Percentiles rank a stretch among this genome's conserved stretches.
phyloP scores from a whole-genome alignment of 495 filamentous ascomycete species.

The Platismatia glauca region DNA sequence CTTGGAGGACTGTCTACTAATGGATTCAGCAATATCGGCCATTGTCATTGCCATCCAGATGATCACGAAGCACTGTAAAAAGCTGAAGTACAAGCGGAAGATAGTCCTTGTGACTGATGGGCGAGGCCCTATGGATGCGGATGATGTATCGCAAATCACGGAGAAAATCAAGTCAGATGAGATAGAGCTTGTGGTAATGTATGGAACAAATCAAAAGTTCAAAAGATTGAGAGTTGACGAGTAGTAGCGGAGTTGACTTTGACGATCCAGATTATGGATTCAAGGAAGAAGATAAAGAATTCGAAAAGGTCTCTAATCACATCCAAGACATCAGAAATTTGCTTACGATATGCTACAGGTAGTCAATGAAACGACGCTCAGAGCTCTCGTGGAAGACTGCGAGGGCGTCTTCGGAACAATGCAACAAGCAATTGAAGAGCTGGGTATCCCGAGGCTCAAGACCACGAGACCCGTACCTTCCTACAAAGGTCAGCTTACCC shows the following conservation, averaged over 20 bases:
- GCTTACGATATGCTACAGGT: conserved; percentile 31
- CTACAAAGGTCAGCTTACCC: conserved; percentile 70
- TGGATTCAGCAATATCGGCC: conserved; percentile 60
- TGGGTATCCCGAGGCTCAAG: conserved; percentile 72
- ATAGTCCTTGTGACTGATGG: conserved; percentile 84
- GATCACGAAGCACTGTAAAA: conserved; percentile 74
- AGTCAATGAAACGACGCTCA: conserved; percentile 60
- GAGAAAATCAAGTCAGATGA: conserved; percentile 60
- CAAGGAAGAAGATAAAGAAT: conserved; percentile 84
- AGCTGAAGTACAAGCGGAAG: conserved; percentile 76
- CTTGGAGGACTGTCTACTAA: background rate
- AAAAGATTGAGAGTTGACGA: conserved; percentile 26
- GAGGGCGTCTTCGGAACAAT: conserved; percentile 72
- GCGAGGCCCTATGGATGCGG: conserved; percentile 56
- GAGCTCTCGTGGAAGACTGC: conserved; percentile 51
- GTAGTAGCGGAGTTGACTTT: conserved; percentile 78
- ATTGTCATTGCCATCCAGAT: conserved; percentile 77
- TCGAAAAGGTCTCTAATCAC: conserved; percentile 45
- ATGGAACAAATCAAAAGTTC: conserved; percentile 27
- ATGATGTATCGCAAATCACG: conserved; percentile 56
- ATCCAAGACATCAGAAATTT: background rate
- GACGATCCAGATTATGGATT: conserved; percentile 86
- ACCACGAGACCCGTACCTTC: conserved; percentile 57
- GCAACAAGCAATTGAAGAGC: conserved; percentile 68
- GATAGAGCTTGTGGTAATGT: conserved; percentile 77